A percentile compares a stretch with the other conserved stretches of the same genome.
Conservation (phyloP, 192 early-diverging fungal genomes). For the Backusella sp. region DNA sequence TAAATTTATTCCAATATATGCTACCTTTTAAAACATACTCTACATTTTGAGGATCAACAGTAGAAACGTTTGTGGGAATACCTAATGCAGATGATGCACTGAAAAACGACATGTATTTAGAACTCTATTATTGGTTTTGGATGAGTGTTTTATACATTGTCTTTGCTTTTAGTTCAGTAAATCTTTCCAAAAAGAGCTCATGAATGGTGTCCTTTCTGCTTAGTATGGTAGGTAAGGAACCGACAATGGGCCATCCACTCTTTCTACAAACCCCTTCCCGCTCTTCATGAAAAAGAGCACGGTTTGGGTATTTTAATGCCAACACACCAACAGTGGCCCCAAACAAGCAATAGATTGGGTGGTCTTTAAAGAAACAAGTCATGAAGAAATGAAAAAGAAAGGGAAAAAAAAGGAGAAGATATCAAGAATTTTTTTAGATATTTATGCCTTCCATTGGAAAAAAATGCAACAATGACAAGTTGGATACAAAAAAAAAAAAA, state of each 20-base stretch:
- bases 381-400: background rate
- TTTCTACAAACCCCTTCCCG: background rate
- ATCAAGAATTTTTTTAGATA: background rate
- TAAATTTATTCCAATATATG: too few species aligned
- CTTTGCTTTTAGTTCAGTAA: background rate
- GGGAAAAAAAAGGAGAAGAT: background rate
- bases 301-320: conserved; percentile 21
- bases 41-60: conserved; percentile 26
- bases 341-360: background rate
- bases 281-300: conserved; percentile 17
- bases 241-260: conserved; percentile 22
- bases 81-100: conserved; percentile 11
- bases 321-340: background rate
- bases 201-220: background rate
- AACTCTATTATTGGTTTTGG: background rate
- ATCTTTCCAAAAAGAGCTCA: conserved; percentile 3
- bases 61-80: conserved; percentile 13
- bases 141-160: background rate
- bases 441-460: too few species aligned
- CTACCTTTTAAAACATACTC: conserved; percentile 36
- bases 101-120: too few species aligned
- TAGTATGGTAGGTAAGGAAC: conserved; percentile 4
- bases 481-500: too few species aligned
- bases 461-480: too few species aligned
- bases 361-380: background rate